Percentiles rank a stretch among this genome's conserved stretches.
These are phyloP conservation scores for Wolfiporia cocos DNA, from an alignment of 1,284 basidiomycete genomes.

Conservation along the genomic window DNA sequence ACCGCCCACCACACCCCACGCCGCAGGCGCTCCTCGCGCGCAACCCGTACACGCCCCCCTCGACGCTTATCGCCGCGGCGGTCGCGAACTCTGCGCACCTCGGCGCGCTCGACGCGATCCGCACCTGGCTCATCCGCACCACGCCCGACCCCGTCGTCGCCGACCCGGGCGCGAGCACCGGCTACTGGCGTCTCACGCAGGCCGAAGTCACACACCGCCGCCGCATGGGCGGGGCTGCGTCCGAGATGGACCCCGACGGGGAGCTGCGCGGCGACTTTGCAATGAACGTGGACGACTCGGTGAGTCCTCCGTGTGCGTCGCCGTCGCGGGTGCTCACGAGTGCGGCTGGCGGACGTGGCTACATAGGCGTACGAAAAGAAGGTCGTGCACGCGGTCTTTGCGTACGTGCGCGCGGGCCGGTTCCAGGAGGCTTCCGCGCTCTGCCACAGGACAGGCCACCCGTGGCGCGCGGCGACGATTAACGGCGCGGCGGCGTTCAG, in stretches of 20 bases:
- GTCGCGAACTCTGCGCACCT: slow-evolving; percentile 62
- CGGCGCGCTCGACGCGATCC: slow-evolving; percentile 68
- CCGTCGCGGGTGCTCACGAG: background rate
- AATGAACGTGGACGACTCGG: slow-evolving; percentile 70
- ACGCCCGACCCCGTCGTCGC: slow-evolving; percentile 41
- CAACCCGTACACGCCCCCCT: slow-evolving; percentile 77
- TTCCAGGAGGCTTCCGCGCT: slow-evolving; percentile 80
- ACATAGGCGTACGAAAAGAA: slow-evolving; percentile 72
- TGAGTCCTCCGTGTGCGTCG: slow-evolving; percentile 28
- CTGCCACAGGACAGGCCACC: slow-evolving; percentile 80
- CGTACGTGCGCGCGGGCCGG: slow-evolving; percentile 75
- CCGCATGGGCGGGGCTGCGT: slow-evolving; percentile 57
- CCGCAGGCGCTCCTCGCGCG: slow-evolving; percentile 47
- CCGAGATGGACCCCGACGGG: slow-evolving; percentile 71
- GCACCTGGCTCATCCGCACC: slow-evolving; percentile 79
- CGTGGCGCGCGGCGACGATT: slow-evolving; percentile 88
- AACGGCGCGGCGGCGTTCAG: slow-evolving; percentile 73
- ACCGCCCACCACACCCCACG: slow-evolving; percentile 36
- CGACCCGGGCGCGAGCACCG: slow-evolving; percentile 64
- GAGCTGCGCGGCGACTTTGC: slow-evolving; percentile 38
- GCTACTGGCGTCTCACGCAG: slow-evolving; percentile 81
- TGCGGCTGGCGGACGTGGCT: background rate
- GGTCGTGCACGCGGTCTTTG: slow-evolving; percentile 69
- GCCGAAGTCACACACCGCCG: slow-evolving; percentile 60
- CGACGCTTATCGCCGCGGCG: slow-evolving; percentile 65